Base-by-base conservation (phyloP, 1,284 basidiomycete species). In the Blastosporella zonata region DNA sequence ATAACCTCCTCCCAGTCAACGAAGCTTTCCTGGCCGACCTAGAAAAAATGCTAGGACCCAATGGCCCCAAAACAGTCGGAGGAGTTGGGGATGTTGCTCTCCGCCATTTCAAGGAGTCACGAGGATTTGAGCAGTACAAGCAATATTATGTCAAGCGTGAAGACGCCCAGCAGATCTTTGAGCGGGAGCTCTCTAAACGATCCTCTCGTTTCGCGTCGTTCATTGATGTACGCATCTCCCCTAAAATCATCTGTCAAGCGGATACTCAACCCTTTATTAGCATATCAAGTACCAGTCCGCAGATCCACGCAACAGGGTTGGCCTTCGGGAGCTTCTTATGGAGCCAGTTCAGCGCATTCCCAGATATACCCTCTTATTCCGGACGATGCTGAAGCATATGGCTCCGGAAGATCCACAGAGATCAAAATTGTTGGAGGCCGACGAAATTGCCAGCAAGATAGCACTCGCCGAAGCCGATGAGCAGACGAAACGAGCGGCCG, bases 301-400 rank as follows among this genome's bases (percentile, higher is more conserved):
- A 10, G 93, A 93, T 50, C 73, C 84, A 29, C 82, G 79, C 55
- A 96, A 94, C 62, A 84, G 89, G 50, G 81, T 95, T 41, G 94
- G 96, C 10, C 75, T 99, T 34, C 82, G 93, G 17, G 96, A 99
- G 67, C 81, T 99, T 35, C 76, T 99, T 35, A 97, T 98, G 83
- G 97, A 99, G 62, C 97, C 97, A n/a, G 92, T 98, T n/a, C 97
- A 99, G 66, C 86, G 97, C 22, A 93, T 99, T 55, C 95, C 97
- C 1, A 79, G 96, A 49, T 99, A 99, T 69, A 97, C 93, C 1
- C 76, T 99, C 20, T 77, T 99, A 55, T 92, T 97, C 67, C 87
- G 93, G 56, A 85, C 78, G 1, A 95, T 96, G 86, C 75, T 93
- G 59, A 93, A 93, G 67, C 79, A 87, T 60, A 90, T 95, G 87